phyloP scores from a whole-genome alignment of 352 stramenopile genomes.

The Thalassiosira sp. region DNA sequence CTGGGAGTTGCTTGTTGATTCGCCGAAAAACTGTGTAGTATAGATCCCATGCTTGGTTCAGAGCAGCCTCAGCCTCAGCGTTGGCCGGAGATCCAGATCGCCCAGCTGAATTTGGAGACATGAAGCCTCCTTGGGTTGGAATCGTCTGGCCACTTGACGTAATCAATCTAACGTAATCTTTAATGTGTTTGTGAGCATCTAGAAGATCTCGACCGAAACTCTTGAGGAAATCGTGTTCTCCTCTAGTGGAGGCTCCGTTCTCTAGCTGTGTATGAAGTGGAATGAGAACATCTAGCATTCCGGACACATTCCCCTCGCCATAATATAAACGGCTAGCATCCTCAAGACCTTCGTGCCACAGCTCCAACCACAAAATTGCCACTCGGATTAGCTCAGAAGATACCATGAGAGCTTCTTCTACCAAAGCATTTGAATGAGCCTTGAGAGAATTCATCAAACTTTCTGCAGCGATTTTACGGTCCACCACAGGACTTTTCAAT shows the following conservation, averaged over 20 bases:
- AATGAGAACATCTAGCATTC: constrained; percentile 92
- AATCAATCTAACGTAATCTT: constrained; percentile 79
- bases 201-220: constrained; percentile 90
- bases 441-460: constrained; percentile 94
- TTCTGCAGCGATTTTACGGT: constrained; percentile 91
- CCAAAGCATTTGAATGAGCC: constrained; percentile 90
- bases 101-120: constrained; percentile 48
- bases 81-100: constrained; percentile 50
- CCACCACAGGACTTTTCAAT: constrained; percentile 92
- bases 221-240: constrained; percentile 78
- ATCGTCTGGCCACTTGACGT: constrained; percentile 68
- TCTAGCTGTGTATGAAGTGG: constrained; percentile 93
- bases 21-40: constrained; percentile 97
- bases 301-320: constrained; percentile 94
- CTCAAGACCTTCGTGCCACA: constrained; percentile 98
- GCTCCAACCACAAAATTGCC: constrained; percentile 98
- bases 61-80: constrained; percentile 77
- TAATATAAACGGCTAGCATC: constrained; percentile 96
- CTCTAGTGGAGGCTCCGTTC: constrained; percentile 70
- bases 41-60: constrained; percentile 96
- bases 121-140: constrained; percentile 65
- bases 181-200: constrained; percentile 84
- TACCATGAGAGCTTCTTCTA: constrained; percentile 97
- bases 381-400: constrained; percentile 97
- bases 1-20: constrained; percentile 90